These are phyloP conservation scores for Calonectria pseudoturangicola DNA, from an alignment of 2,329 filamentous ascomycete species.

Conservation along the genomic window DNA sequence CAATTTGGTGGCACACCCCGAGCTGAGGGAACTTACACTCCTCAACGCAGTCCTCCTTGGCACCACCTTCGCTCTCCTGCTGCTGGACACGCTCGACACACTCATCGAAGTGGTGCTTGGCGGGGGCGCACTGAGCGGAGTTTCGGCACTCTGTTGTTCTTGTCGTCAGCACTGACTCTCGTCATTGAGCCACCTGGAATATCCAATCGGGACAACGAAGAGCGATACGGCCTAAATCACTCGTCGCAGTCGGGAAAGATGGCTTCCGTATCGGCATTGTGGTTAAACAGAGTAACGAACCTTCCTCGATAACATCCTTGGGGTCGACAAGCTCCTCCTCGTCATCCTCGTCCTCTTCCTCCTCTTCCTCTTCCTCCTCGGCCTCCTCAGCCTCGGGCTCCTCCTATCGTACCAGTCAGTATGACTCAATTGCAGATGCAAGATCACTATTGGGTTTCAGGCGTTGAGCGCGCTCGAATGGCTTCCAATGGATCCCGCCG, in stretches of 20 bases:
- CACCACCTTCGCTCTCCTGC: slow-evolving; percentile 79
- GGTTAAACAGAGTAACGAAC: slow-evolving; percentile 73
- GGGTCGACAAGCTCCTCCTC: slow-evolving; percentile 91
- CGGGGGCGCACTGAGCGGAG: slow-evolving; percentile 87
- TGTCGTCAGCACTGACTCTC: slow-evolving; percentile 48
- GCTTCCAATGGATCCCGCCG: slow-evolving; percentile 38
- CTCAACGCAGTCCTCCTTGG: slow-evolving; percentile 97
- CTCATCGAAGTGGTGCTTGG: slow-evolving; percentile 99
- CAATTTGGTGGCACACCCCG: slow-evolving; percentile 8
- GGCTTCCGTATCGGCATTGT: slow-evolving; percentile 7
- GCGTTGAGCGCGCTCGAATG: slow-evolving; percentile 41
- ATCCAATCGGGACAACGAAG: slow-evolving; percentile 36
- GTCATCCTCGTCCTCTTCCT: slow-evolving; percentile 75
- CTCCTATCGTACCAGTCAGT: slow-evolving; percentile 56
- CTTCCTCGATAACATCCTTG: slow-evolving; percentile 92
- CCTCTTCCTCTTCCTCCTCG: slow-evolving; percentile 57
- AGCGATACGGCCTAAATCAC: slow-evolving; percentile 47
- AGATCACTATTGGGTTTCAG: slow-evolving; percentile 25
- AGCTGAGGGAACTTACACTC: slow-evolving; percentile 85
- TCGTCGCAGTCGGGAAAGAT: slow-evolving; percentile 39
- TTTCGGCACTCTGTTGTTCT: slow-evolving; percentile 86
- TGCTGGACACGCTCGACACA: slow-evolving; percentile 91
- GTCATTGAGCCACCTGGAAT: slow-evolving; percentile 22
- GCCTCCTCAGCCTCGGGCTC: slow-evolving; percentile 67
- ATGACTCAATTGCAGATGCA: slow-evolving; percentile 17